phyloP scores from a whole-genome alignment of 257 asterid genomes.

The Thymus mandschuricus region DNA sequence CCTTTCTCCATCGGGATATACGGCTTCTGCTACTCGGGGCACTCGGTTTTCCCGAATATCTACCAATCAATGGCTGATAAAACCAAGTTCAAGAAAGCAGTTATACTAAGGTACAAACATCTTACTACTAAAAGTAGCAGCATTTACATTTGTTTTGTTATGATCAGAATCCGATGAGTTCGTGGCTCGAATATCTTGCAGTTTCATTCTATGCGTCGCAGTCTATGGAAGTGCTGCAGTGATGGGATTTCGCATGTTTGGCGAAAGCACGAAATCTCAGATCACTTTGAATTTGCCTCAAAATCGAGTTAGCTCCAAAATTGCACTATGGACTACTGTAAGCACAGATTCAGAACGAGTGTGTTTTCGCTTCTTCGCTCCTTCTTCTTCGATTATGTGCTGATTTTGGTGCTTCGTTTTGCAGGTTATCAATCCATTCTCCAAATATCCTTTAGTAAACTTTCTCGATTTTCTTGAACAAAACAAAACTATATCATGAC shows the following conservation, averaged over 20 bases:
- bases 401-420: constrained; percentile 18
- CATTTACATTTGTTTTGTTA: not conserved
- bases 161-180: not conserved
- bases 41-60: constrained; percentile 90
- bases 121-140: not conserved
- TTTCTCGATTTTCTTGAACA: not conserved
- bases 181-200: constrained; percentile 38
- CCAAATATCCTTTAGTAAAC: constrained; percentile 73
- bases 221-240: constrained; percentile 81
- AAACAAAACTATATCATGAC: not conserved
- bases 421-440: constrained; percentile 83
- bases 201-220: constrained; percentile 65
- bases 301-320: constrained; percentile 50
- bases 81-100: constrained; percentile 69
- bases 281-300: constrained; percentile 81
- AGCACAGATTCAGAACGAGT: constrained; percentile 21
- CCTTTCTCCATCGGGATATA: constrained; percentile 85
- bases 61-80: constrained; percentile 98
- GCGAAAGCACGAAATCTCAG: constrained; percentile 70
- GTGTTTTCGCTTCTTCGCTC: not conserved
- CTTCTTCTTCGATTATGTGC: not conserved
- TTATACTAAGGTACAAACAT: constrained; percentile 53
- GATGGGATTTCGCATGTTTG: constrained; percentile 90
- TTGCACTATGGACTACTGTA: constrained; percentile 91
- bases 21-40: constrained; percentile 90